Conservation (phyloP, 2,329 filamentous ascomycete species). For the Blumeria hordei region DNA sequence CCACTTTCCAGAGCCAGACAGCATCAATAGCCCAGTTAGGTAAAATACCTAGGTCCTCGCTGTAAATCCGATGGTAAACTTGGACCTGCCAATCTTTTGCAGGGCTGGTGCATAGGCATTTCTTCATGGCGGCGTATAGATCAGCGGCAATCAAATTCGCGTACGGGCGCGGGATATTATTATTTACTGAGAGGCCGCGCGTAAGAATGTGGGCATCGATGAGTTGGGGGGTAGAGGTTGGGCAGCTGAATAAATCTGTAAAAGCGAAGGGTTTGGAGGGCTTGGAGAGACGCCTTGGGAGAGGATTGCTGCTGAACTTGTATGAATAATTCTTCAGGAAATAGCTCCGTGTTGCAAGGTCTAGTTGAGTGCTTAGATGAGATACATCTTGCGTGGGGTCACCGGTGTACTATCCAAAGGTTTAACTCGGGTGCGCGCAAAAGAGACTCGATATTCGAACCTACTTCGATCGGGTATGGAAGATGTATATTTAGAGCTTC, state of each 20-base stretch:
- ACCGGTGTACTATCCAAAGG: not conserved
- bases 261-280: not conserved
- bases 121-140: not conserved
- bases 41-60: not conserved
- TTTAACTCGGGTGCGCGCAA: not conserved
- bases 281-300: not conserved
- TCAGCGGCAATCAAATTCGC: not conserved
- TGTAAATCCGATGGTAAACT: not conserved
- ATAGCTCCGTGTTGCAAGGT: not conserved
- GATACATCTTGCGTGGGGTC: not conserved
- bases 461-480: slow-evolving; percentile 1
- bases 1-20: not conserved
- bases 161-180: not conserved
- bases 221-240: not conserved
- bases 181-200: not conserved
- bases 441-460: not conserved
- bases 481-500: not conserved
- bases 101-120: not conserved
- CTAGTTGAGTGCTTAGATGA: not conserved
- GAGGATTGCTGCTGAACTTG: not conserved
- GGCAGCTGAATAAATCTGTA: not conserved
- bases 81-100: not conserved
- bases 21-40: slow-evolving; percentile 1
- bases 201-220: slow-evolving; percentile 1
- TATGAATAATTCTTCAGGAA: not conserved